These are phyloP conservation scores for Saposhnikovia divaricata DNA, from an alignment of 129 eudicot species.

Conservation along the genomic window DNA sequence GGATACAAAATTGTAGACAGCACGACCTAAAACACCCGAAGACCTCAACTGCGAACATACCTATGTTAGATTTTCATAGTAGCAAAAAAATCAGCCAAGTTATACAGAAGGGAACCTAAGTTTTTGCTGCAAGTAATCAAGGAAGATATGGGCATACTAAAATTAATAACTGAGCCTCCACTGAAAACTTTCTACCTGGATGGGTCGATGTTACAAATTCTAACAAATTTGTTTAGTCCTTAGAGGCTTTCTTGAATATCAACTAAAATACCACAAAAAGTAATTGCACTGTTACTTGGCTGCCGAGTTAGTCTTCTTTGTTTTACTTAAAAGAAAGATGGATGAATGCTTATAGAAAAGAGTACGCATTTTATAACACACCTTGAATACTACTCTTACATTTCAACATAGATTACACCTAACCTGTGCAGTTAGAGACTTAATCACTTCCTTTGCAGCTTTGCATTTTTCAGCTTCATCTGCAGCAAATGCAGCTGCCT, in stretches of 20 bases:
- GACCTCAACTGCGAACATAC: background rate
- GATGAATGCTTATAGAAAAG: background rate
- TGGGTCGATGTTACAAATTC: background rate
- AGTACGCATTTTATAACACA: background rate
- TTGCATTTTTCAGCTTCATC: constrained; percentile 53
- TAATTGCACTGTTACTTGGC: background rate
- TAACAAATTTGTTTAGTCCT: background rate
- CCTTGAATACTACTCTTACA: background rate
- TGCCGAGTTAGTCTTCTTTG: background rate
- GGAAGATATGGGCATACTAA: background rate
- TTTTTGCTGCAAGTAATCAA: background rate
- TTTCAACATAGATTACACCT: background rate
- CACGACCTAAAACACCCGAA: background rate
- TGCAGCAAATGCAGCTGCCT: constrained; percentile 34
- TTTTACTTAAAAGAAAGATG: background rate
- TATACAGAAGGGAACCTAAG: background rate
- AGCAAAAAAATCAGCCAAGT: background rate
- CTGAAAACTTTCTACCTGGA: background rate
- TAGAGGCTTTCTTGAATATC: background rate
- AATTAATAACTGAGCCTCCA: background rate
- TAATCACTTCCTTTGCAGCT: constrained; percentile 61
- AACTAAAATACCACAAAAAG: background rate
- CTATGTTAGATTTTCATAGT: background rate
- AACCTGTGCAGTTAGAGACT: constrained; percentile 54
- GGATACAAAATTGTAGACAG: background rate